phyloP scores from a whole-genome alignment of 208 protist species.

The Wallacemonas sp. region DNA sequence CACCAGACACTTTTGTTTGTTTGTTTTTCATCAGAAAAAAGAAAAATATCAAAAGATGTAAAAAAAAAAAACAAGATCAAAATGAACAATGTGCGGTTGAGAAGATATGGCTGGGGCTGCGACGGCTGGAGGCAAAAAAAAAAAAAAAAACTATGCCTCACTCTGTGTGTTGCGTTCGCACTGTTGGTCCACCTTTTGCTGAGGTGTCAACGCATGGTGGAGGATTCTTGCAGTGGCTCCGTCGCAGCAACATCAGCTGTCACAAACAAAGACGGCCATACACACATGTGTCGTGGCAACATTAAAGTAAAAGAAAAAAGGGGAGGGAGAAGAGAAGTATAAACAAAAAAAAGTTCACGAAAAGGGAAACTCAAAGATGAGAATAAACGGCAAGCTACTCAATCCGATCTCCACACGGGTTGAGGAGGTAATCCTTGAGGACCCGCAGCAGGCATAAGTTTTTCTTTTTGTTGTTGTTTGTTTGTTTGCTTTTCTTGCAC shows the following conservation, averaged over 20 bases:
- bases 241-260: neutral
- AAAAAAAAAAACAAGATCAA: conserved; percentile 3
- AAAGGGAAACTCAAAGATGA: conserved; percentile 15
- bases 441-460: neutral
- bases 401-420: neutral
- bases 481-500: neutral
- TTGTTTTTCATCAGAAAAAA: too few relatives aligned
- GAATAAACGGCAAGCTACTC: neutral
- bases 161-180: too few relatives aligned
- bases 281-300: neutral
- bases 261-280: neutral
- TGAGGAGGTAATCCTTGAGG: neutral
- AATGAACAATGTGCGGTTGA: too few relatives aligned
- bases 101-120: too few relatives aligned
- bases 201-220: conserved; percentile 7
- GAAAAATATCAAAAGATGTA: neutral
- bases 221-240: too few relatives aligned
- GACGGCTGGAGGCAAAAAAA: too few relatives aligned
- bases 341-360: neutral
- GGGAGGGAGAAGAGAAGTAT: conserved; percentile 2
- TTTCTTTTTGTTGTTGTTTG: conserved; percentile 1
- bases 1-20: too few relatives aligned
- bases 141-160: too few relatives aligned
- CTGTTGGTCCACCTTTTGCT: too few relatives aligned
- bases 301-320: conserved; percentile 13